Base-by-base conservation (phyloP, 1,139 yeast genomes). In the Eremothecium cymbalariae region DNA sequence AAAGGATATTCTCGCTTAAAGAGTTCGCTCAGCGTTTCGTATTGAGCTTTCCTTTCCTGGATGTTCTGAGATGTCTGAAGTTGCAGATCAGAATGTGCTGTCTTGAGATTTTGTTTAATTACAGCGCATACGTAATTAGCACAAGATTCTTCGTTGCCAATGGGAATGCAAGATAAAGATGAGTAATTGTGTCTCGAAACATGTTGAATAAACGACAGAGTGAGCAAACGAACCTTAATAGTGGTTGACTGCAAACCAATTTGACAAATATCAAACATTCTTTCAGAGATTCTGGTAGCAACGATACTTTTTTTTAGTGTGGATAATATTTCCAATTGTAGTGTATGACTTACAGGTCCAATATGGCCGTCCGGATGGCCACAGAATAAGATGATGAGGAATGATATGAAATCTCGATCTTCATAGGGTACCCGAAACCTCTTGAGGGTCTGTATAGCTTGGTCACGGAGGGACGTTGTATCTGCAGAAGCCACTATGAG, bases 21-120 rank as follows among this genome's bases (percentile, higher is more conserved):
- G 8, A 84, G 63, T 25, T 74, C 69, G 2, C 94, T 90, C 30
- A 86, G 58, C 0, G 93, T 77, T 52, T 84, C 95, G 50, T 84
- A 86, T 42, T 81, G 84, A 19, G 70, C 61, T 47, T 72, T 68
- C 44, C 94, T 68, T 41, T 75, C 57, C 22, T 48, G 40, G 7
- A 62, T 38, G 8, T 53, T 33, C 0, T 65, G 55, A 2, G 48
- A 36, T 3, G 51, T 30, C 9, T 51, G 48, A 1, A 60, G 46
- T 34, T 68, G 67, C 32, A 67, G 45, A 38, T 56, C 60, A 3
- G 81, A 81, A 81, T 81, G 74, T 1, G 81, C 82, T 41, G 73
- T 77, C 15, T 65, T 54, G 2, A 80, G 55, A 41, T 65, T 70
- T 21, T 70, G 65, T 48, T 70, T 68, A 40, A 80, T 60, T 39